Evolutionary conservation across 1,139 yeast species (phyloP), one percentile per base, ranked within the genome.

Genomic region (Yamadazyma friedrichii): DNA sequence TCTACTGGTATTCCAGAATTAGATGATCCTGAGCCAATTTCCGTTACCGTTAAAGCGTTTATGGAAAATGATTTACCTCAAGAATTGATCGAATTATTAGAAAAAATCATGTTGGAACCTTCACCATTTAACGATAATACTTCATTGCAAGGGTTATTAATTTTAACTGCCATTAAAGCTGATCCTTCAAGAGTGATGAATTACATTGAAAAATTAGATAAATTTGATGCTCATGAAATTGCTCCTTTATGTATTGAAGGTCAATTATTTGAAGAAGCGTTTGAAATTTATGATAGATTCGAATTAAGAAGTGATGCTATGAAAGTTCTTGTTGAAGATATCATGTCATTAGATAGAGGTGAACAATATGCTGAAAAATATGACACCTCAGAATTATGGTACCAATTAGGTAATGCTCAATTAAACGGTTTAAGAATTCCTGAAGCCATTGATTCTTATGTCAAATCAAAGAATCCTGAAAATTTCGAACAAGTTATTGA

Each of bases 1-100:
- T 91, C 96, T 35, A 88, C 95, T 45, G 98, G 98, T 45, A 91
- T 93, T 51, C 98, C 98, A 22, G 98, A 93, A 67, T 77, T 91
- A 46, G 87, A 79, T 49, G 95, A 88, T 55, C 97, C 99, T 15
- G 97, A 93, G 66, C 96, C 96, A 42, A 88, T 93, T 48, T 89
- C 98, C 9, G 74, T 93, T 52, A 93, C 97, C 25, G 98, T 93
- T 42, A 93, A 91, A 71, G 95, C 98, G 1, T 91, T 93, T 62
- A 89, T 94, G 98, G 89, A 86, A 51, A 94, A 93, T 49, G 96
- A 91, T 51, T 76, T 93, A 61, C 96, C 96, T 37, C 78, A 81
- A 50, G 98, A 94, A 67, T 80, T 93, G 60, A 88, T 93, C 61
- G 98, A 93, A 68, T 78, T 93, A 50, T 75, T 93, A 55, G 98